These are phyloP conservation scores for Circinella minor DNA, from an alignment of 371 early-diverging fungal genomes.

Conservation along the genomic window DNA sequence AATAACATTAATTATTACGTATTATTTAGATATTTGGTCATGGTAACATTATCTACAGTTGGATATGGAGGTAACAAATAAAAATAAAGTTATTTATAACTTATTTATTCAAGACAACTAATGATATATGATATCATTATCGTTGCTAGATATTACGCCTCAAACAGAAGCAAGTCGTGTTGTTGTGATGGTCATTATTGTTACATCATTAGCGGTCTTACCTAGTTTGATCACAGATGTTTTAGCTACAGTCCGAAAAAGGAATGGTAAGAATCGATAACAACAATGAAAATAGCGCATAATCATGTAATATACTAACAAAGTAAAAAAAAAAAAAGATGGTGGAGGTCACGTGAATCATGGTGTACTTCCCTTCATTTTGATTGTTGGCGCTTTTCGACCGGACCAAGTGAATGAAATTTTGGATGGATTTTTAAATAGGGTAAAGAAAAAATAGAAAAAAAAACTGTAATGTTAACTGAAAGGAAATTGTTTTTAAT, in stretches of 20 bases:
- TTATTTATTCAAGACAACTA: background rate
- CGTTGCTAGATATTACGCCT: conserved; percentile 66
- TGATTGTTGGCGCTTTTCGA: conserved; percentile 68
- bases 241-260: conserved; percentile 58
- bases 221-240: conserved; percentile 64
- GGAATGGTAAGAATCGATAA: conserved; percentile 37
- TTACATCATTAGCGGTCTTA: conserved; percentile 66
- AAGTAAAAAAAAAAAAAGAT: conserved; percentile 17
- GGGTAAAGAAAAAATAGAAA: conserved; percentile 35
- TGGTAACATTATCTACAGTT: conserved; percentile 76
- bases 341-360: conserved; percentile 53
- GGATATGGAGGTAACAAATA: conserved; percentile 68
- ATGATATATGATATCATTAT: too few relatives aligned
- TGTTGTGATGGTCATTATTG: conserved; percentile 72
- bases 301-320: background rate
- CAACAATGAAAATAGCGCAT: background rate
- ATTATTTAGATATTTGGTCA: conserved; percentile 54
- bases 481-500: too few relatives aligned
- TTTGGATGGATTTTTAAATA: conserved; percentile 63
- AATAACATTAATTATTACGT: background rate
- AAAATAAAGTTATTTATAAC: background rate
- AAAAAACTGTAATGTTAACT: too few relatives aligned
- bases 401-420: conserved; percentile 61
- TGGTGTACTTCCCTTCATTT: conserved; percentile 58
- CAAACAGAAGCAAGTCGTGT: conserved; percentile 61